A percentile compares a stretch with the other conserved stretches of the same genome.
Evolutionary conservation across 2,329 filamentous ascomycete genomes (phyloP).

Genomic region (Penicillium oxalicum): DNA sequence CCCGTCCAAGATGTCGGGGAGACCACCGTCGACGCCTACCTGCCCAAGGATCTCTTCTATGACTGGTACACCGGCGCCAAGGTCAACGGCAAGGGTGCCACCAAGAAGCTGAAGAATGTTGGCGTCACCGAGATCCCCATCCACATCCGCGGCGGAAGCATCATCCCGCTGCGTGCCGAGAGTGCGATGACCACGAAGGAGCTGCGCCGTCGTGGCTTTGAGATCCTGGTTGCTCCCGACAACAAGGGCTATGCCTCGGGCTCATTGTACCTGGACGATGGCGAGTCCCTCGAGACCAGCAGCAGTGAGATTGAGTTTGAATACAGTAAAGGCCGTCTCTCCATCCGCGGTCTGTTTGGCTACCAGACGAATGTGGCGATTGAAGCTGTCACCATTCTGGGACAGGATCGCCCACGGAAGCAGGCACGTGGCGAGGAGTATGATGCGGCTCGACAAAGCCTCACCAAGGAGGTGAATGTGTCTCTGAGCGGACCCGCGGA

Average conservation of each 20-base stretch:
- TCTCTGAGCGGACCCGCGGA: conserved; percentile 19
- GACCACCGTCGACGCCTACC: conserved; percentile 51
- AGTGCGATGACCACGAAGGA: conserved; percentile 57
- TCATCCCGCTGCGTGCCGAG: conserved; percentile 52
- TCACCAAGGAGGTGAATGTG: conserved; percentile 22
- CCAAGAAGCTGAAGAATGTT: conserved; percentile 42
- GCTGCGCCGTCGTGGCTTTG: conserved; percentile 58
- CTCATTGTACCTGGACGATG: conserved; percentile 71
- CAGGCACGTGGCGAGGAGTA: conserved; percentile 6
- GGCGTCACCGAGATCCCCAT: conserved; percentile 53
- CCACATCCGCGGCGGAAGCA: conserved; percentile 56
- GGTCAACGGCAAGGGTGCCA: conserved; percentile 43
- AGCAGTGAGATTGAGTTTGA: conserved; percentile 53
- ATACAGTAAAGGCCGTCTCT: conserved; percentile 47
- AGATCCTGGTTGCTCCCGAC: conserved; percentile 63
- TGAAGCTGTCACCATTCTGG: conserved; percentile 31
- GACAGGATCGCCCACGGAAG: conserved; percentile 10
- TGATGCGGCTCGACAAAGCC: conserved; percentile 16
- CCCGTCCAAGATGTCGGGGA: conserved; percentile 50
- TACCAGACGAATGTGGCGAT: conserved; percentile 25
- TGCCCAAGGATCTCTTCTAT: conserved; percentile 55
- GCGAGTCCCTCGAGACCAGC: conserved; percentile 57
- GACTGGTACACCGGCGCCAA: conserved; percentile 51
- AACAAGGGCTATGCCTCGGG: conserved; percentile 59
- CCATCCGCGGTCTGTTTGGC: conserved; percentile 26